phyloP scores from a whole-genome alignment of 2,329 filamentous ascomycete genomes.

The Penicillium corylophilum region DNA sequence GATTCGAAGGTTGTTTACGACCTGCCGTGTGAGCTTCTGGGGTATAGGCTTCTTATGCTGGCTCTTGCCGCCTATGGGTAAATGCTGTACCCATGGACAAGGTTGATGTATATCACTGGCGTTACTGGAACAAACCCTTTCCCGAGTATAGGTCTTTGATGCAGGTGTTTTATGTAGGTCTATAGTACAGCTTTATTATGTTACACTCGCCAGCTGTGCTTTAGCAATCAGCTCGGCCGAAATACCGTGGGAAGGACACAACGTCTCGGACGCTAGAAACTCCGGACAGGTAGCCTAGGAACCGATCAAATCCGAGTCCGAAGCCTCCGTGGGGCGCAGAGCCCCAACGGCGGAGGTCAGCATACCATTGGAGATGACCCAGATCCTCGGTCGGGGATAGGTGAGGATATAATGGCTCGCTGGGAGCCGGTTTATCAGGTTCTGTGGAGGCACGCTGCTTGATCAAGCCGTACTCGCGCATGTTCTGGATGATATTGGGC shows the following conservation, averaged over 20 bases:
- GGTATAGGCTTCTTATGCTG: not conserved
- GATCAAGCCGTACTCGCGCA: constrained; percentile 66
- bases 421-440: constrained; percentile 16
- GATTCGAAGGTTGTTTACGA: not conserved
- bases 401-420: constrained; percentile 35
- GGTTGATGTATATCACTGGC: not conserved
- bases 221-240: constrained; percentile 54
- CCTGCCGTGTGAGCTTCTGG: not conserved
- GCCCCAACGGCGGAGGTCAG: constrained; percentile 86
- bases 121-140: not conserved
- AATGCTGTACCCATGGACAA: not conserved
- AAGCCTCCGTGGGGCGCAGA: constrained; percentile 89
- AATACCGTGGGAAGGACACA: constrained; percentile 77
- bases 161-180: not conserved
- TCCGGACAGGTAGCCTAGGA: constrained; percentile 79
- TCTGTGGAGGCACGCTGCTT: constrained; percentile 26
- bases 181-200: constrained; percentile 21
- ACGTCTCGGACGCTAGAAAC: constrained; percentile 80
- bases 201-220: constrained; percentile 12
- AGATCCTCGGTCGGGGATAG: constrained; percentile 40
- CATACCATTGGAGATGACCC: constrained; percentile 75
- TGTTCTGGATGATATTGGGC: constrained; percentile 64
- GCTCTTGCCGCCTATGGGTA: not conserved
- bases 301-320: constrained; percentile 83
- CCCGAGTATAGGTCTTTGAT: too few relatives aligned